Evolutionary conservation across 495 filamentous ascomycete species (phyloP).

Genomic region (Penicillium paxilli): DNA sequence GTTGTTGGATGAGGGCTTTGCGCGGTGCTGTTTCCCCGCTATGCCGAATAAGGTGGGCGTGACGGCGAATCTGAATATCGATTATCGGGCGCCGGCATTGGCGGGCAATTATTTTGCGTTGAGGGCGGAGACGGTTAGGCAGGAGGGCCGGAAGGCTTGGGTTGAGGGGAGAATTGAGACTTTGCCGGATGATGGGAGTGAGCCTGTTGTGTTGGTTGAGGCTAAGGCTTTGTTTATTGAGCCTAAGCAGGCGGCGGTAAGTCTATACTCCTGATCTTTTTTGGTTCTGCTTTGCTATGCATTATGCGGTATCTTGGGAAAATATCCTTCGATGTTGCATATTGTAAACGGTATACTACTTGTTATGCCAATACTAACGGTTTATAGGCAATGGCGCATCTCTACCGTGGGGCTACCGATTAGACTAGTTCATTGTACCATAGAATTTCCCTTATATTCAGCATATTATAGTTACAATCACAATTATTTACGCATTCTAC

Average conservation of each 20-base stretch:
- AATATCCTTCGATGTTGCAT: too few species aligned
- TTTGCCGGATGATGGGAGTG: slow-evolving; percentile 61
- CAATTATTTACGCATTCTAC: too few species aligned
- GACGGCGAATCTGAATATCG: slow-evolving; percentile 88
- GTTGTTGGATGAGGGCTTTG: slow-evolving; percentile 87
- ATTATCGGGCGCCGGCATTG: slow-evolving; percentile 78
- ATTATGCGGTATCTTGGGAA: too few species aligned
- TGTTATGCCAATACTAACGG: too few species aligned
- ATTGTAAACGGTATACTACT: too few species aligned
- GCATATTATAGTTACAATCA: too few species aligned
- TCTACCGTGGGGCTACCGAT: slow-evolving; percentile 30
- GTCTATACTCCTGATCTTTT: slow-evolving; percentile 25
- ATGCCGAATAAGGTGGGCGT: slow-evolving; percentile 87
- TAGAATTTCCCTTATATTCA: too few species aligned
- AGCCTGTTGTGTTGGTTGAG: slow-evolving; percentile 68
- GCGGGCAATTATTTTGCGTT: slow-evolving; percentile 79
- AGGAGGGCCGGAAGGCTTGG: slow-evolving; percentile 96
- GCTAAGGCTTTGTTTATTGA: slow-evolving; percentile 88
- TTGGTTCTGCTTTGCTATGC: not conserved
- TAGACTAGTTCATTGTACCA: too few species aligned
- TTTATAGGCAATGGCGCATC: slow-evolving; percentile 30
- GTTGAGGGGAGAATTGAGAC: slow-evolving; percentile 90
- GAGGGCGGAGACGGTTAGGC: slow-evolving; percentile 77
- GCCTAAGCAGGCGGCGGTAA: slow-evolving; percentile 76
- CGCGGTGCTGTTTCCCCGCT: slow-evolving; percentile 86